Evolutionary conservation across 1,284 basidiomycete genomes (phyloP), one percentile per base, ranked within the genome.

Genomic region (Microbotryomycetes sp.): DNA sequence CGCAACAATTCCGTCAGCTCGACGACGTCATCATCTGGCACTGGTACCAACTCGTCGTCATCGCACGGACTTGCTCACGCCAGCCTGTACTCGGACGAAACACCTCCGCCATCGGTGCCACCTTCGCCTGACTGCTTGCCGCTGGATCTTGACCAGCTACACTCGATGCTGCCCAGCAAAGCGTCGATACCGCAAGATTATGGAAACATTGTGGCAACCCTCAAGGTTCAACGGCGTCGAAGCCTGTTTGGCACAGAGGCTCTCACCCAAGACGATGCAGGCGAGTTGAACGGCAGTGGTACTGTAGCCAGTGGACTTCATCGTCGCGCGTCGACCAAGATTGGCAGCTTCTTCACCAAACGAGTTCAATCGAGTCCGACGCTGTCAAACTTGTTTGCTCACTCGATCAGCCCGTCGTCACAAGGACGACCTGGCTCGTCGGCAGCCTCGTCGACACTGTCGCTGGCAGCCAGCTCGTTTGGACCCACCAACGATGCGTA

Each of bases 1-100:
- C 49, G 66, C 12, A 66, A 66, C 61, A 68, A 68, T 56, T 68
- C 66, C 7, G 66, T 68, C 9, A 66, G 64, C 14, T 68, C 66
- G n/a, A 54, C 60, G 6, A 32, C 62, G 3, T 66, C 66, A 3
- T 60, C 58, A 6, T 60, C 57, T 28, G 58, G 52, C 3, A 65
- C 66, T 6, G 60, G 56, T 25, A 50, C 57, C 9, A 55, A 58
- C 7, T 58, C 63, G 12, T 62, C 60, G 4, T 65, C 63, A 4
- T 61, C 58, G 28, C 60, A 66, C 19, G 49, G 45, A 14, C 22
- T 61, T 15, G 29, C 25, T 15, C n/a, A 25, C 23, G 36, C 31
- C 19, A 55, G 54, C 36, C n/a, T 25, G n/a, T 22, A 22, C 26
- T 50, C 31, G 23, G 16, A 51, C 32, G 66, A 68, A 46, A 68